phyloP scores from a whole-genome alignment of 805 yeast genomes.

The Kuraishia hungarica region DNA sequence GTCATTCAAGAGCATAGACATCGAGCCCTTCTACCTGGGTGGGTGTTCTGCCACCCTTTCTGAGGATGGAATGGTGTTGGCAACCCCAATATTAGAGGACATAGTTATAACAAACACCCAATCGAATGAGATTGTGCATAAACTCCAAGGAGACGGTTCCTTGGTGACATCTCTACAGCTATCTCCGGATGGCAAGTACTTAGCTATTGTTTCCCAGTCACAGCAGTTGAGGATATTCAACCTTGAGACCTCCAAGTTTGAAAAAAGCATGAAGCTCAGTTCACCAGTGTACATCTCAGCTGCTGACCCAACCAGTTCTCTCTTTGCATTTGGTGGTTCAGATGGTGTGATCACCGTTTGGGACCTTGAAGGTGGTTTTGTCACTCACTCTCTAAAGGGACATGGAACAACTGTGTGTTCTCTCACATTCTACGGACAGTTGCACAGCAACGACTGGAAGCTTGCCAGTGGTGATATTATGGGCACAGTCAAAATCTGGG shows the following conservation, averaged over 20 bases:
- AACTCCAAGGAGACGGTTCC: constrained; percentile 80
- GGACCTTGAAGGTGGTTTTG: constrained; percentile 82
- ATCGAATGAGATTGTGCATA: constrained; percentile 48
- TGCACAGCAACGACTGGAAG: constrained; percentile 65
- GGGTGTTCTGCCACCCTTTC: constrained; percentile 70
- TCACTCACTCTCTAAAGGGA: constrained; percentile 87
- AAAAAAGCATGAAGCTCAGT: constrained; percentile 48
- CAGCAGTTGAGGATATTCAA: constrained; percentile 68
- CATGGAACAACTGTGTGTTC: constrained; percentile 88
- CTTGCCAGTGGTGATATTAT: constrained; percentile 63
- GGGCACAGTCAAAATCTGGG: constrained; percentile 51
- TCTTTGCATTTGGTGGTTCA: constrained; percentile 90
- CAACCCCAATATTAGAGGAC: constrained; percentile 76
- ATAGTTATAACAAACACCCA: constrained; percentile 58
- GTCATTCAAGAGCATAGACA: constrained; percentile 34
- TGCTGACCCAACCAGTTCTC: constrained; percentile 72
- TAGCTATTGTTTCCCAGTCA: constrained; percentile 76
- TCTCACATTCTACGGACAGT: constrained; percentile 61
- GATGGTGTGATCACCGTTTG: constrained; percentile 90
- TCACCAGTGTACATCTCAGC: constrained; percentile 79
- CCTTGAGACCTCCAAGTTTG: constrained; percentile 28
- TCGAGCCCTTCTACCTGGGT: constrained; percentile 84
- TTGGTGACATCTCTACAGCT: constrained; percentile 64
- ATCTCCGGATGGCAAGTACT: constrained; percentile 63
- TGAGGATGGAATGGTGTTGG: constrained; percentile 52